Evolutionary conservation across 139 green algal genomes (phyloP).

Genomic region (Chlamydomonas sphaeroides): DNA sequence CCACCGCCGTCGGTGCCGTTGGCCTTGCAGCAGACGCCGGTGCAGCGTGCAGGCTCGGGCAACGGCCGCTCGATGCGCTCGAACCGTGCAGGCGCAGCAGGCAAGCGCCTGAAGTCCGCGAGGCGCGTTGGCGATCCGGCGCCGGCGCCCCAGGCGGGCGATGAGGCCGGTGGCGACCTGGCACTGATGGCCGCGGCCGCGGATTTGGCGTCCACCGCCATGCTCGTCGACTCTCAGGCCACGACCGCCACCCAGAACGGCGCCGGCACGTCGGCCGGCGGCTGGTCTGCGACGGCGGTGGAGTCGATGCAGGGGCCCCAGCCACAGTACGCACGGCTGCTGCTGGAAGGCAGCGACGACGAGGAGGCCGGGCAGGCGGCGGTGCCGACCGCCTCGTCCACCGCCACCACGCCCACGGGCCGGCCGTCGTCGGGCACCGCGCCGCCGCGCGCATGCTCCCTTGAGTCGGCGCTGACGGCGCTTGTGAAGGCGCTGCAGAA

Average conservation of each 20-base stretch:
- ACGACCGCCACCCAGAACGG: not conserved
- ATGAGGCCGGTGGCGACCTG: no score
- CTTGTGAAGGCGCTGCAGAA: slow-evolving; percentile 21
- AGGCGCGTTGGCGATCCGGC: no score
- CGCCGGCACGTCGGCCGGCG: not conserved
- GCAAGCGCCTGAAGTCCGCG: no score
- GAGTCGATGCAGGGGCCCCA: not conserved
- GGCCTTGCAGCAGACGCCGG: not conserved
- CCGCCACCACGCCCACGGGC: no score
- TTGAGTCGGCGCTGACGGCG: not conserved
- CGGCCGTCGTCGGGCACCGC: not conserved
- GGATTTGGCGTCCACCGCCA: no score
- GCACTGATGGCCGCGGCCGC: no score
- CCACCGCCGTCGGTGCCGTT: not conserved
- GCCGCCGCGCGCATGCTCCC: not conserved
- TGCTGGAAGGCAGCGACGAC: slow-evolving; percentile 25
- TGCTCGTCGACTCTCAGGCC: no score
- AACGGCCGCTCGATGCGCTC: not conserved
- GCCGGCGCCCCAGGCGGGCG: no score
- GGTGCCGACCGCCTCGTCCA: not conserved
- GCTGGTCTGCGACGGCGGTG: no score
- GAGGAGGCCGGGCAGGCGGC: slow-evolving; percentile 15
- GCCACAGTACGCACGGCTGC: slow-evolving; percentile 20
- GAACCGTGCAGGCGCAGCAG: not conserved
- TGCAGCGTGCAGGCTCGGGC: not conserved